A percentile compares a stretch with the other conserved stretches of the same genome.
These are phyloP conservation scores for Daucus carota DNA, from an alignment of 129 eudicot species.

Conservation along the genomic window DNA sequence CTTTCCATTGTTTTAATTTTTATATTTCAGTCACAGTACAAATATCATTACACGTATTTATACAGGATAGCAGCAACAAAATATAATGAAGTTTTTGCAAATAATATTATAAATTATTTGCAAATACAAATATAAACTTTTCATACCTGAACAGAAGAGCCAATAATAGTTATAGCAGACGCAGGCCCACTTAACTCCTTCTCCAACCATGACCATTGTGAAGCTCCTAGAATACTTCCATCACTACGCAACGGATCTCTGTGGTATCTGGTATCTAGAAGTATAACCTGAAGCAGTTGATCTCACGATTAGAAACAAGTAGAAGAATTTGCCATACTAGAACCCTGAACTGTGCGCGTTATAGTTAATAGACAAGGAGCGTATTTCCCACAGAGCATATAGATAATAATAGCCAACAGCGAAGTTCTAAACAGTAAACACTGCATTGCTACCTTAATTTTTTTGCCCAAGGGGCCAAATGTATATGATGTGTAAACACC, in stretches of 20 bases:
- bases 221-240: slow-evolving; percentile 51
- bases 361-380: not conserved
- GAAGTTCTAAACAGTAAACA: not conserved
- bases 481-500: slow-evolving; percentile 71
- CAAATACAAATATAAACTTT: not conserved
- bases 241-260: slow-evolving; percentile 59
- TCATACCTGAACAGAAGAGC: slow-evolving; percentile 60
- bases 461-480: slow-evolving; percentile 56
- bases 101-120: not conserved
- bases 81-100: not conserved
- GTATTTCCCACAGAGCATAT: not conserved
- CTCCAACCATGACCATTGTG: slow-evolving; percentile 59
- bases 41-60: not conserved
- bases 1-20: not conserved
- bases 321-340: not conserved
- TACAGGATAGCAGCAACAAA: not conserved
- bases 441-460: slow-evolving; percentile 41
- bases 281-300: slow-evolving; percentile 41
- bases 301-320: slow-evolving; percentile 2
- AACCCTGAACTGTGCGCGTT: not conserved
- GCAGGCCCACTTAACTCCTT: slow-evolving; percentile 38
- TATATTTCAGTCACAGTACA: not conserved
- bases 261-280: slow-evolving; percentile 68
- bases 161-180: slow-evolving; percentile 55
- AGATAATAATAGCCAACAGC: not conserved